Evolutionary conservation across 495 filamentous ascomycete genomes (phyloP).

Genomic region (Lichenothelia convexa): DNA sequence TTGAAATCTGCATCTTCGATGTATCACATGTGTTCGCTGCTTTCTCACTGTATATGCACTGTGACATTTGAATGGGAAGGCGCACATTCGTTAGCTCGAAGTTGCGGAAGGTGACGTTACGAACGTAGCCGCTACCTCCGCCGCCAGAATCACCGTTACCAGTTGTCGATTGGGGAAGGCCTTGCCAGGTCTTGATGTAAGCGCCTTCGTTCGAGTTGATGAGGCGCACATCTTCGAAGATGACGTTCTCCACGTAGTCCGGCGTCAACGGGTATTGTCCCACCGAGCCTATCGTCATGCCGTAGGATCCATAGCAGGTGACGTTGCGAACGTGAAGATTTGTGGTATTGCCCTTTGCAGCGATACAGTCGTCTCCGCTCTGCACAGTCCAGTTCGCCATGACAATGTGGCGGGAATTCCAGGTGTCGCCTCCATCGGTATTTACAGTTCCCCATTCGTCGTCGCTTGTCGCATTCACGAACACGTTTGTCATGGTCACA

Average conservation of each 20-base stretch:
- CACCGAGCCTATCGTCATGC: constrained; percentile 6
- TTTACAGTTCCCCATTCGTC: too few species aligned
- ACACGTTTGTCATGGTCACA: too few species aligned
- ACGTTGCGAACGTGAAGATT: constrained; percentile 12
- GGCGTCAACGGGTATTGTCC: constrained; percentile 5
- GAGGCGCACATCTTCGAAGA: constrained; percentile 11
- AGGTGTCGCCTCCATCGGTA: constrained; percentile 14
- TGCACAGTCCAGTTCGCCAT: constrained; percentile 12
- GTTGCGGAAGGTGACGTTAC: too few species aligned
- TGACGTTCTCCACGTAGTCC: constrained; percentile 11
- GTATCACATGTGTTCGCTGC: too few species aligned
- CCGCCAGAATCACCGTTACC: constrained; percentile 24
- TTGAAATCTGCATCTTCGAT: too few species aligned
- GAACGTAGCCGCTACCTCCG: constrained; percentile 10
- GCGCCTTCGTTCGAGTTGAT: constrained; percentile 31
- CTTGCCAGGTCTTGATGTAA: constrained; percentile 37
- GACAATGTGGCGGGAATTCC: constrained; percentile 14
- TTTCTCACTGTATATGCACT: too few species aligned
- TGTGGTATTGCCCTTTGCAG: constrained; percentile 11
- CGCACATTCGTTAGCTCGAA: too few species aligned
- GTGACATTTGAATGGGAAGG: too few species aligned
- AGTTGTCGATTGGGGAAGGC: constrained; percentile 11
- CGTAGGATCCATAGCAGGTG: constrained; percentile 8
- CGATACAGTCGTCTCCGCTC: constrained; percentile 12
- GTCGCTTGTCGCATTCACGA: too few species aligned